Evolutionary conservation across 176 grass and related monocot species (phyloP).

Genomic region (Pharus latifolius): DNA sequence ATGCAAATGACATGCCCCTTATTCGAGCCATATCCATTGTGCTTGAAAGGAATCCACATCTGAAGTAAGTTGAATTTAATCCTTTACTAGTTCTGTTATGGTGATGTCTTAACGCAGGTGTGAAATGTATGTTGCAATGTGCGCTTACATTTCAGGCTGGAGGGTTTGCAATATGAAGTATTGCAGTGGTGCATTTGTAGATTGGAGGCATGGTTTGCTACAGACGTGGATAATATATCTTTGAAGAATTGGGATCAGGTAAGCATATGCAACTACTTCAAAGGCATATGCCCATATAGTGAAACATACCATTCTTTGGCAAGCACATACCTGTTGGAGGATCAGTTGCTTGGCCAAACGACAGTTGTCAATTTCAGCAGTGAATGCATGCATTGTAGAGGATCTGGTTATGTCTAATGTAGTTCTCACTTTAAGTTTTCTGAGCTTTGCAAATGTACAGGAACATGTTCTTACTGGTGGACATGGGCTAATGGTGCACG

Average conservation of each 20-base stretch:
- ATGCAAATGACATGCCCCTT: slow-evolving; percentile 81
- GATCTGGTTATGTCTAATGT: no score
- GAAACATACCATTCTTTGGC: not conserved
- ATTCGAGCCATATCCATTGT: slow-evolving; percentile 84
- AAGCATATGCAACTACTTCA: not conserved
- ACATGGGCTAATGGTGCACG: slow-evolving; percentile 96
- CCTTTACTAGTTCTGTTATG: not conserved
- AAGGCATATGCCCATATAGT: not conserved
- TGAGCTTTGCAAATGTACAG: slow-evolving; percentile 39
- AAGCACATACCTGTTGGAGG: not conserved
- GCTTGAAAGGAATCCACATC: slow-evolving; percentile 65
- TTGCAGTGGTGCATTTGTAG: slow-evolving; percentile 97
- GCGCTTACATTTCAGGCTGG: slow-evolving; percentile 40
- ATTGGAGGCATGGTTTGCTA: slow-evolving; percentile 97
- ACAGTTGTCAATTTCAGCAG: not conserved
- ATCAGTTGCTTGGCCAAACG: not conserved
- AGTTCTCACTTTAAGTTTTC: no score
- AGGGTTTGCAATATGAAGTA: slow-evolving; percentile 79
- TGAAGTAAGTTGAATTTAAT: slow-evolving; percentile 42
- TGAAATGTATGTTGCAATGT: not conserved
- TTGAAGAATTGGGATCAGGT: slow-evolving; percentile 99
- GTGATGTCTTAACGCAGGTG: not conserved
- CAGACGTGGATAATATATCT: slow-evolving; percentile 81
- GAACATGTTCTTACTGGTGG: slow-evolving; percentile 97
- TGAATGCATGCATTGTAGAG: not conserved